Evolutionary conservation across 805 yeast genomes (phyloP).

Genomic region (Candida fluviatilis): DNA sequence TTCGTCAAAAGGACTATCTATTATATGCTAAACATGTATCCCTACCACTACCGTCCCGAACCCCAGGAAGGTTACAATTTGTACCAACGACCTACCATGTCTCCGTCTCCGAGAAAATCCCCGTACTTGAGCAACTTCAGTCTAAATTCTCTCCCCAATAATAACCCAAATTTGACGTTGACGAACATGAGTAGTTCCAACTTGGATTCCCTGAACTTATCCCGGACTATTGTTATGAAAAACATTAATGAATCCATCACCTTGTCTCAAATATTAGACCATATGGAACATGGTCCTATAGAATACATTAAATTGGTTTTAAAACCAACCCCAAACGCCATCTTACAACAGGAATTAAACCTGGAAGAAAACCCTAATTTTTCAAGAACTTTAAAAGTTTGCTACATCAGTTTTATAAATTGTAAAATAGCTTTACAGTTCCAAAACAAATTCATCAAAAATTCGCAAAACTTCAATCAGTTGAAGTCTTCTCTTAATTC

Average conservation of each 20-base stretch:
- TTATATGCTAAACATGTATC: neutral
- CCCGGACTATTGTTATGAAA: slow-evolving; percentile 33
- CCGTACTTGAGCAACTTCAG: neutral
- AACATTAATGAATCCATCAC: slow-evolving; percentile 23
- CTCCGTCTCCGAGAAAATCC: neutral
- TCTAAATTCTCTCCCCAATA: neutral
- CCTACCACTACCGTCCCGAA: neutral
- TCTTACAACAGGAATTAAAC: slow-evolving; percentile 11
- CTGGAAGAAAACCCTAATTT: slow-evolving; percentile 13
- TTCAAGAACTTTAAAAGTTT: slow-evolving; percentile 18
- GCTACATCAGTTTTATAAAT: slow-evolving; percentile 35
- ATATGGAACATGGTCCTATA: slow-evolving; percentile 55
- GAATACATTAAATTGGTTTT: slow-evolving; percentile 50
- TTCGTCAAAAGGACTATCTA: too few relatives aligned
- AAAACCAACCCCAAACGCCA: slow-evolving; percentile 20
- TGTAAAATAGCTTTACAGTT: slow-evolving; percentile 30
- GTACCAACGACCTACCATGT: neutral
- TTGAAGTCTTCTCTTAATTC: slow-evolving; percentile 25
- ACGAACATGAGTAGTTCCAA: neutral
- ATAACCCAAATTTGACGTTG: neutral
- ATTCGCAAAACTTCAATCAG: slow-evolving; percentile 17
- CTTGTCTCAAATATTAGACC: slow-evolving; percentile 35
- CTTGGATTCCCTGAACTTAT: slow-evolving; percentile 5
- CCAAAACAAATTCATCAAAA: slow-evolving; percentile 28
- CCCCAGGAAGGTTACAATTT: neutral